Evolutionary conservation across 208 protist genomes (phyloP), one percentile per base, ranked within the genome.

Genomic region (Leishmania lainsoni): DNA sequence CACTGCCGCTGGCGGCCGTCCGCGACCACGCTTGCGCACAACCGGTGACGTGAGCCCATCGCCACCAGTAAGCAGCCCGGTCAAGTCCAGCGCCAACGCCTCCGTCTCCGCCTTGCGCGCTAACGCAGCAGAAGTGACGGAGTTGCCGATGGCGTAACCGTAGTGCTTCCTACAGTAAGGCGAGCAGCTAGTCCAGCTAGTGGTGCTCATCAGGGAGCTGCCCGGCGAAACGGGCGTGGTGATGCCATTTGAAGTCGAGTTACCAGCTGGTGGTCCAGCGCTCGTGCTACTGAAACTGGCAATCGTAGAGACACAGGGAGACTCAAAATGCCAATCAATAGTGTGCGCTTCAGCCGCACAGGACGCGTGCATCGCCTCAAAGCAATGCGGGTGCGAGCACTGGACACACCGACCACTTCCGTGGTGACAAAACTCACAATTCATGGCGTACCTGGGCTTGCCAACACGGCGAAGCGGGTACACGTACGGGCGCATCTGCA

Each of bases 131-230:
- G 87, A 93, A 45, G 80, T 86, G 42, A 84, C 84, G 8, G 86
- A 78, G 75, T 82, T 72, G 58, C 72, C 83, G 12, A 89, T 49
- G 1, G 71, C 68, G 75, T 87, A 85, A 58, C 85, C 86, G 76
- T 90, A 92, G 86, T 96, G 93, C 68, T 87, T 85, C 29, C 75
- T 75, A 83, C 93, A 96, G 77, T 92, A 96, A 12, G 88, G 79
- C 51, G 81, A 87, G 81, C 91, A 94, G 71, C 87, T 83, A 12
- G 81, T 56, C 92, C 92, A 96, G 14, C 32, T 51, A 5, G 16
- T 22, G 6, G 72, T 29, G n/a, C 42, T 26, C 12, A 8, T 17
- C 45, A 3, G 32, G 22, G 16, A 16, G 42, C 29, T 16, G 51
- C 26, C 76, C 3, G 61, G 35, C 0, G 42, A 71, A 52, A 35